phyloP scores from a whole-genome alignment of 2,329 filamentous ascomycete species.

The Calonectria montana region DNA sequence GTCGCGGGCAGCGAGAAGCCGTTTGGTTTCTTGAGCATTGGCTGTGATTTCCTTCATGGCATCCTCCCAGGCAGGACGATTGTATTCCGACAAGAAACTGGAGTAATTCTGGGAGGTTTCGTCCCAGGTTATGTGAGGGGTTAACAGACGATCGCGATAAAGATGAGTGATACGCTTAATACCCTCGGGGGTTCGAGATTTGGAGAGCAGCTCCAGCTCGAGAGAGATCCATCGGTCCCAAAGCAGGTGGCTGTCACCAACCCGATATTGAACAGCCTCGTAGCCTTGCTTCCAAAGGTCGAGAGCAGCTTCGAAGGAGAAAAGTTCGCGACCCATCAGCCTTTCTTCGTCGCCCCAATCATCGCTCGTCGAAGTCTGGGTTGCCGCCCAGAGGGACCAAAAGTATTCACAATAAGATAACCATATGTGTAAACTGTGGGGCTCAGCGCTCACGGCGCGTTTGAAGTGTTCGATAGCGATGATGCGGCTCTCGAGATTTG shows the following conservation, averaged over 20 bases:
- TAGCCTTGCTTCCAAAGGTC: slow-evolving; percentile 79
- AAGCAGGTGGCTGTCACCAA: slow-evolving; percentile 80
- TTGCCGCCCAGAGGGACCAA: slow-evolving; percentile 75
- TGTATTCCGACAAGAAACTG: slow-evolving; percentile 78
- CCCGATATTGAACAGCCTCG: slow-evolving; percentile 76
- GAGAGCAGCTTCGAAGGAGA: slow-evolving; percentile 74
- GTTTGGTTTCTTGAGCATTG: slow-evolving; percentile 72
- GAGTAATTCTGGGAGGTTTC: slow-evolving; percentile 81
- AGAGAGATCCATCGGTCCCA: slow-evolving; percentile 85
- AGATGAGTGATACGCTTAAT: slow-evolving; percentile 75
- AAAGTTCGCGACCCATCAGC: slow-evolving; percentile 75
- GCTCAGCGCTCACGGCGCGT: slow-evolving; percentile 76
- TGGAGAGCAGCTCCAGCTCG: slow-evolving; percentile 74
- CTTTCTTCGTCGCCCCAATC: slow-evolving; percentile 76
- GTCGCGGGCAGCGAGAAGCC: slow-evolving; percentile 71
- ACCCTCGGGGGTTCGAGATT: slow-evolving; percentile 64
- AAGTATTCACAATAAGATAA: slow-evolving; percentile 83
- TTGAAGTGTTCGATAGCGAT: slow-evolving; percentile 79
- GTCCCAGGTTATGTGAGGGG: slow-evolving; percentile 81
- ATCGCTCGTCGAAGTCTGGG: slow-evolving; percentile 63
- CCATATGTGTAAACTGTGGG: slow-evolving; percentile 80
- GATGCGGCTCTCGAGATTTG: slow-evolving; percentile 74
- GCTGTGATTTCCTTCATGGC: slow-evolving; percentile 77
- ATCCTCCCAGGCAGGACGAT: slow-evolving; percentile 76
- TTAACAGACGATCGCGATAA: slow-evolving; percentile 76